phyloP scores from a whole-genome alignment of 2,329 filamentous ascomycete species.

The Camillea tinctor region DNA sequence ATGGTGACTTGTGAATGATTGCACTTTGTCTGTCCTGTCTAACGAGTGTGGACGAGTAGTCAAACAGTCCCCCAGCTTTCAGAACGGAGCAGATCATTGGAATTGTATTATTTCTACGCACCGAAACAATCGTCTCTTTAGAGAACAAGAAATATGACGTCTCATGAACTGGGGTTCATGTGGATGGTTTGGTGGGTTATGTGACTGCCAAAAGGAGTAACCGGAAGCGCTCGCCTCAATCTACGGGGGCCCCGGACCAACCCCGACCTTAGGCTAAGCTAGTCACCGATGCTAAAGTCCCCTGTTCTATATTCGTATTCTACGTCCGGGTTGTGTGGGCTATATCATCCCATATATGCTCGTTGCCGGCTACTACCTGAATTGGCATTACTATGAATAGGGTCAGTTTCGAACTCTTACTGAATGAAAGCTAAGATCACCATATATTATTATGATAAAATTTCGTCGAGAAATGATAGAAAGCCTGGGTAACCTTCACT shows the following conservation, averaged over 20 bases:
- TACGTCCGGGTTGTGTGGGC: neutral
- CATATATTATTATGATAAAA: too few relatives aligned
- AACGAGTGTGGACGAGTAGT: neutral
- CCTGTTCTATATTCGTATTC: neutral
- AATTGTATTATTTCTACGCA: neutral
- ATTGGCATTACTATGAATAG: neutral
- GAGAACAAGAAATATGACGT: neutral
- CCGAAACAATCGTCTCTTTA: neutral
- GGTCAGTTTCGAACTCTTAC: too few relatives aligned
- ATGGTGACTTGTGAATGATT: neutral
- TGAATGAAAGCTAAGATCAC: too few relatives aligned
- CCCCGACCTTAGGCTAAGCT: neutral
- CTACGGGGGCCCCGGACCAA: neutral
- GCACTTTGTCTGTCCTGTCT: neutral
- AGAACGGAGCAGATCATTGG: neutral
- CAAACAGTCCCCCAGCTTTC: neutral
- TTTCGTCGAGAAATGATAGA: too few relatives aligned
- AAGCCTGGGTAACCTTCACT: too few relatives aligned
- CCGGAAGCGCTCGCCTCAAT: neutral
- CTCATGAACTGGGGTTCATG: neutral
- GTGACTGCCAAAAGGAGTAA: neutral
- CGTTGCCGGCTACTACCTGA: neutral
- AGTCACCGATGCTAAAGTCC: neutral
- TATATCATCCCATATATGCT: neutral
- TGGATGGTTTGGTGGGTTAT: neutral